Base-by-base conservation (phyloP, 805 yeast species). In the Candida silvicultrix region DNA sequence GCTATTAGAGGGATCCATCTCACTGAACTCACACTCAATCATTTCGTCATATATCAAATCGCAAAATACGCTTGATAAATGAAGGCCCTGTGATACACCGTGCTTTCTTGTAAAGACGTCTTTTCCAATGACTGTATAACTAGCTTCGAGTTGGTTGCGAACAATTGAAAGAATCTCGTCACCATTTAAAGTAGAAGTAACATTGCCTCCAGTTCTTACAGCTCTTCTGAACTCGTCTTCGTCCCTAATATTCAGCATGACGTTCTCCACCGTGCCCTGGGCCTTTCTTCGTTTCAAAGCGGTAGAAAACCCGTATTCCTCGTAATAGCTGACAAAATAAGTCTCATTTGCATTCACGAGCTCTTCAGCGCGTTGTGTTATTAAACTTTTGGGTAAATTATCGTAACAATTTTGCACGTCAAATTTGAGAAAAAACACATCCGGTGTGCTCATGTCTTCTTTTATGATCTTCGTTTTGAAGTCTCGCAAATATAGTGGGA, bases 21-120 rank as follows among this genome's bases (percentile, higher is more conserved):
- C 56, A 14, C 57, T 51, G 53, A 54, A 53, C 41, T 51, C 49
- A 3, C 51, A 50, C 25, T 70, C 68, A 11, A 85, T 73, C 28
- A 90, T 58, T 2, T 73, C 69, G 55, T 85, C 89, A 55, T 85
- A 84, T 0, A 86, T 75, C 1, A 89, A 51, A 51, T 89, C 87
- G 51, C 95, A 89, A 32, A 90, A 70, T 5, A 81, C 68, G 1
- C 85, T 75, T 46, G 96, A 92, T 4, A 89, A 62, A 1, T 83
- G 80, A 8, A 88, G 77, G 0, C 98, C 98, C 65, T 90, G 98
- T 45, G 83, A 89, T 0, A 92, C 71, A 0, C 98, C 98, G 10
- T 67, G 62, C 38, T 66, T 76, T 47, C 95, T 67, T n/a, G 60
- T 57, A 55, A 70, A 76, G 3, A 68, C 62, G 8, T 54, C 50